phyloP scores from a whole-genome alignment of 768 basidiomycete genomes.

The Termitomyces sp. region DNA sequence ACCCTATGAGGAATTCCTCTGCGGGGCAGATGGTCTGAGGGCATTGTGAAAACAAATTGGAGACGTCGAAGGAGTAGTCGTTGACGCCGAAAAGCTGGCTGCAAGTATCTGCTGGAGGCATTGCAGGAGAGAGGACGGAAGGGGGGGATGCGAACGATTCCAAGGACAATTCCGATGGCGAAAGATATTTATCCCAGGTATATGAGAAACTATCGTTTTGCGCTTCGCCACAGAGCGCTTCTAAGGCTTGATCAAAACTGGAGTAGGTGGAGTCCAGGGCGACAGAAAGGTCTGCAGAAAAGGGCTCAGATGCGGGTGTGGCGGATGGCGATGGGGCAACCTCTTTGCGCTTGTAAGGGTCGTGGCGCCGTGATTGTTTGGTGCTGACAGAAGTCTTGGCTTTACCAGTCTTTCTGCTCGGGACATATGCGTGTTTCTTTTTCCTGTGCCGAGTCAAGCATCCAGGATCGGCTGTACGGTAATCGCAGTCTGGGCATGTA shows the following conservation, averaged over 20 bases:
- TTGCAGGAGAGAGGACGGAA: background rate
- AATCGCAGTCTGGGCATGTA: slow-evolving; percentile 22
- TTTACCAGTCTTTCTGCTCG: slow-evolving; percentile 1
- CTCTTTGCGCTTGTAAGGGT: background rate
- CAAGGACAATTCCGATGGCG: background rate
- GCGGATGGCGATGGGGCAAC: background rate
- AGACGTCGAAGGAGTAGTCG: background rate
- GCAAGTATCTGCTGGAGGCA: slow-evolving; percentile 2
- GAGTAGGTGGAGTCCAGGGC: background rate
- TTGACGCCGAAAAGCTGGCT: background rate
- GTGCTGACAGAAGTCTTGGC: background rate
- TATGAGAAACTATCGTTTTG: background rate
- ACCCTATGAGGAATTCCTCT: background rate
- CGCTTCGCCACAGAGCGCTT: background rate
- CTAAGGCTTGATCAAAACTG: background rate
- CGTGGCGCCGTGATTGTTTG: slow-evolving; percentile 3
- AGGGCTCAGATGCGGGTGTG: background rate
- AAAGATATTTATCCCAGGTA: slow-evolving; percentile 3
- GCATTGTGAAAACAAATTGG: background rate
- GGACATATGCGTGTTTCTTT: slow-evolving; percentile 19
- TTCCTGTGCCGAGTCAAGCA: slow-evolving; percentile 27
- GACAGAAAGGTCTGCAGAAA: background rate
- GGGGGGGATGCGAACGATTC: background rate
- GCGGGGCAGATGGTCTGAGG: background rate
- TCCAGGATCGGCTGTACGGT: slow-evolving; percentile 22